Evolutionary conservation across 441 rosid species (phyloP).

Genomic region (Dalechampia spathulata): DNA sequence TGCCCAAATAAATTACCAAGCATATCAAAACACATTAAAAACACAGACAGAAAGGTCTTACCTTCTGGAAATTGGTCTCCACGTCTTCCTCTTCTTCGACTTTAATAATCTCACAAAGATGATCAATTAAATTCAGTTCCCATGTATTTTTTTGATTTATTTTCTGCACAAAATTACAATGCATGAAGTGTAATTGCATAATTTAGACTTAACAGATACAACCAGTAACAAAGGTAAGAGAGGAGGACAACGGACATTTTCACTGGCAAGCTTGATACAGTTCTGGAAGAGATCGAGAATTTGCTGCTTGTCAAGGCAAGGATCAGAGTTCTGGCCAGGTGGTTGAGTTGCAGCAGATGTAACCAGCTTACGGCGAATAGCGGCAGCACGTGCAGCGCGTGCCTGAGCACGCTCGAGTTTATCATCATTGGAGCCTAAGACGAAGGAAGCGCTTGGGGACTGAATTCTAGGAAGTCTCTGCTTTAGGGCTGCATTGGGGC

Average conservation of each 20-base stretch:
- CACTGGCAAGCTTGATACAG: slow-evolving; percentile 90
- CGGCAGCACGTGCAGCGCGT: slow-evolving; percentile 80
- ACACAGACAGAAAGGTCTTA: slow-evolving; percentile 6
- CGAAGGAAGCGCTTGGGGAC: slow-evolving; percentile 69
- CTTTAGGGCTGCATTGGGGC: slow-evolving; percentile 50
- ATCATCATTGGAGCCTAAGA: slow-evolving; percentile 74
- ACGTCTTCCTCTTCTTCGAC: slow-evolving; percentile 78
- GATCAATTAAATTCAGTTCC: slow-evolving; percentile 88
- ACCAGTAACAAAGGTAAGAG: background rate
- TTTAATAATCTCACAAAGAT: slow-evolving; percentile 69
- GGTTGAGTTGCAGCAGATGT: slow-evolving; percentile 19
- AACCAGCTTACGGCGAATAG: slow-evolving; percentile 63
- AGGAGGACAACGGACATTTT: slow-evolving; percentile 45
- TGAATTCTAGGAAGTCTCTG: slow-evolving; percentile 53
- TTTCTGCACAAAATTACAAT: slow-evolving; percentile 46
- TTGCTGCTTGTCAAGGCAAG: slow-evolving; percentile 65
- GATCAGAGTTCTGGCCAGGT: slow-evolving; percentile 30
- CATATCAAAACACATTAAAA: background rate
- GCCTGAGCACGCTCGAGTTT: slow-evolving; percentile 75
- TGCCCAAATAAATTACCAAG: background rate
- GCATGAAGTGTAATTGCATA: background rate
- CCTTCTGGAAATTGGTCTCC: slow-evolving; percentile 92
- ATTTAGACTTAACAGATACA: background rate
- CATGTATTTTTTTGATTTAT: slow-evolving; percentile 93
- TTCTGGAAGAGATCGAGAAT: slow-evolving; percentile 77